Conservation (phyloP, 495 filamentous ascomycete genomes). For the Acidomyces sp. region DNA sequence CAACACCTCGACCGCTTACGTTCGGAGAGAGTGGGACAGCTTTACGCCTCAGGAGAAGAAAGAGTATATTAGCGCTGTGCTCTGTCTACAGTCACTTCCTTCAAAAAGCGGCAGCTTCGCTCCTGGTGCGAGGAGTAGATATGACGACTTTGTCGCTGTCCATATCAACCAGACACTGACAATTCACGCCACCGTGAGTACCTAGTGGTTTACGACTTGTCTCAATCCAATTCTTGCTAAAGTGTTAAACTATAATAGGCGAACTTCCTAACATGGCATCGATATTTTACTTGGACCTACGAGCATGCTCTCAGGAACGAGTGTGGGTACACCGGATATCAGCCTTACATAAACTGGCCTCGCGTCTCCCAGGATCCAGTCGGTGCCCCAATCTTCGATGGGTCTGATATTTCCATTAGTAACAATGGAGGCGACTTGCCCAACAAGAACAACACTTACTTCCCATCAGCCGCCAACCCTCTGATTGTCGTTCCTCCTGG, state of each 20-base stretch:
- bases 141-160: conserved; percentile 57
- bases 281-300: conserved; percentile 50
- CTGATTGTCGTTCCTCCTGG: conserved; percentile 13
- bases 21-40: conserved; percentile 33
- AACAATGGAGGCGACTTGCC: conserved; percentile 36
- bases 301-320: conserved; percentile 55
- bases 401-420: conserved; percentile 30
- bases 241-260: too few species aligned
- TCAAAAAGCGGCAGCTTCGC: conserved; percentile 34
- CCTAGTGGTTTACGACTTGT: too few species aligned
- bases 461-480: not conserved
- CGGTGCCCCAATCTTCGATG: conserved; percentile 34
- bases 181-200: conserved; percentile 52
- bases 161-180: conserved; percentile 50
- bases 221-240: too few species aligned
- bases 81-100: conserved; percentile 45
- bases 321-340: conserved; percentile 51
- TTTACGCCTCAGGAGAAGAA: conserved; percentile 37
- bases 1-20: conserved; percentile 20
- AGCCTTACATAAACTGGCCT: conserved; percentile 44
- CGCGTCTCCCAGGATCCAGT: conserved; percentile 27
- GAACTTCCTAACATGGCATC: conserved; percentile 56
- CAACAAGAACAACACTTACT: conserved; percentile 16
- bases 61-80: conserved; percentile 48
- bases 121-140: conserved; percentile 42